Evolutionary conservation across 202 grass and related monocot genomes (phyloP).

Genomic region (Schoenoplectus triqueter): DNA sequence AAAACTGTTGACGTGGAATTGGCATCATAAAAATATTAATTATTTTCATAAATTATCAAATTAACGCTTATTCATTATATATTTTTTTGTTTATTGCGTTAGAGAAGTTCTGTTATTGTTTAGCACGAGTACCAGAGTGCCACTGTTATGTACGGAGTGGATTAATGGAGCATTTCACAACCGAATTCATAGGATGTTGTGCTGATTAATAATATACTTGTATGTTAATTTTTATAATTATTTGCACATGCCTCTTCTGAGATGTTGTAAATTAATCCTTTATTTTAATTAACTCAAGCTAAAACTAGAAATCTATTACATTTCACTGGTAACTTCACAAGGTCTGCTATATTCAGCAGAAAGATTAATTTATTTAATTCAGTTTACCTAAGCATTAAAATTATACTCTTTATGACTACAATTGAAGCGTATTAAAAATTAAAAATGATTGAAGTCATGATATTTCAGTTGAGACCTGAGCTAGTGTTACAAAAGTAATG

Average conservation of each 20-base stretch:
- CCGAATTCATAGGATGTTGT: not conserved
- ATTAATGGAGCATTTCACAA: not conserved
- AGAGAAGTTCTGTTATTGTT: not conserved
- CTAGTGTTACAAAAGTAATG: not conserved
- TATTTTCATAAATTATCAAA: not conserved
- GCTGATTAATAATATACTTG: no score
- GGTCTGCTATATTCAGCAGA: not conserved
- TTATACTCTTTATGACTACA: not conserved
- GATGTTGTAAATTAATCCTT: no score
- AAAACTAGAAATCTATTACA: no score
- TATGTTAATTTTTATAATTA: not conserved
- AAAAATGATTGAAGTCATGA: not conserved
- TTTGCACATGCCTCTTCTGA: not conserved
- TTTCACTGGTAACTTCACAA: no score
- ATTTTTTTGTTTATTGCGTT: not conserved
- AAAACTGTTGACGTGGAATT: conserved; percentile 5
- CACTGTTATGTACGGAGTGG: not conserved
- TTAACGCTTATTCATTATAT: not conserved
- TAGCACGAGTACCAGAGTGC: not conserved
- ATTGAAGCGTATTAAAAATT: not conserved
- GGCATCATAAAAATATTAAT: not conserved
- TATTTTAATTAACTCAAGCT: no score
- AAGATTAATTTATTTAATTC: not conserved
- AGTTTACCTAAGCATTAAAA: not conserved
- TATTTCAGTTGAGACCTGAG: not conserved